These are phyloP conservation scores for Capronia epimyces DNA, from an alignment of 2,329 filamentous ascomycete species.

Conservation along the genomic window DNA sequence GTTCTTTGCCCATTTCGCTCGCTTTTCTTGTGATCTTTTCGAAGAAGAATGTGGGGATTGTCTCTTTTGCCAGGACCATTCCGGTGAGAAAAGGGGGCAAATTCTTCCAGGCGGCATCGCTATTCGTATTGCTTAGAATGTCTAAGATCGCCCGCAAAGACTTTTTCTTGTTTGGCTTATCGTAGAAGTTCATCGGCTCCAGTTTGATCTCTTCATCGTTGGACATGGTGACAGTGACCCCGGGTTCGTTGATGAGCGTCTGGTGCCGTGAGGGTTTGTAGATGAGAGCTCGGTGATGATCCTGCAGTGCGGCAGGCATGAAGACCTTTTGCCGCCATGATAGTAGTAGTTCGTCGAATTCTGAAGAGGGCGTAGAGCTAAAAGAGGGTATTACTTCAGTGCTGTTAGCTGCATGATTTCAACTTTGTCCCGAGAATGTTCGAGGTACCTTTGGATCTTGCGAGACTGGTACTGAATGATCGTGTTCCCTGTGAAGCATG, in stretches of 20 bases:
- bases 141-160: slow-evolving; percentile 31
- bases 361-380: slow-evolving; percentile 36
- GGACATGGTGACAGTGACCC: slow-evolving; percentile 38
- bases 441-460: slow-evolving; percentile 19
- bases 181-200: slow-evolving; percentile 34
- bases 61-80: slow-evolving; percentile 32
- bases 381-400: slow-evolving; percentile 38
- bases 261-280: slow-evolving; percentile 36
- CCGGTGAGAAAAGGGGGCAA: slow-evolving; percentile 40
- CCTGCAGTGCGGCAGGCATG: slow-evolving; percentile 38
- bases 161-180: slow-evolving; percentile 35
- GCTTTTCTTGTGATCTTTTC: slow-evolving; percentile 39
- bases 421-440: not conserved
- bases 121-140: slow-evolving; percentile 36
- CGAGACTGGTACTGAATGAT: slow-evolving; percentile 24
- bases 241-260: slow-evolving; percentile 37
- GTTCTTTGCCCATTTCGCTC: slow-evolving; percentile 34
- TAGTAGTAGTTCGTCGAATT: slow-evolving; percentile 39
- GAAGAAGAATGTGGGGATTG: slow-evolving; percentile 29
- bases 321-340: slow-evolving; percentile 43
- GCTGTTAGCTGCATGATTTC: slow-evolving; percentile 3
- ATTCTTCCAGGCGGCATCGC: slow-evolving; percentile 36
- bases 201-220: slow-evolving; percentile 38
- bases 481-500: slow-evolving; percentile 28
- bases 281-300: slow-evolving; percentile 37